Evolutionary conservation across 2,329 filamentous ascomycete genomes (phyloP).

Genomic region (Calonectria pseudoturangicola): DNA sequence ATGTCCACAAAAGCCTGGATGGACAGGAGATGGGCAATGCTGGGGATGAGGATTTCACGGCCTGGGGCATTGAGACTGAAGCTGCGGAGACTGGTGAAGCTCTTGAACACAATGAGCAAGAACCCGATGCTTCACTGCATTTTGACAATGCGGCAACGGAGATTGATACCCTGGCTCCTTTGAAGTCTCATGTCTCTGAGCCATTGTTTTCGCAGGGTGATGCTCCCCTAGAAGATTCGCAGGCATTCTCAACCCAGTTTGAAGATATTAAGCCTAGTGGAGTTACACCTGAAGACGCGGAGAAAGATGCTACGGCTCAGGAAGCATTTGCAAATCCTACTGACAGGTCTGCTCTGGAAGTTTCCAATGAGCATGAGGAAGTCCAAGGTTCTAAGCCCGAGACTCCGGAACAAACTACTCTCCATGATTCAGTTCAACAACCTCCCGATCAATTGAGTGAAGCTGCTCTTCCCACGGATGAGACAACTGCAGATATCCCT

Average conservation of each 20-base stretch:
- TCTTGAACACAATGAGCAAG: neutral
- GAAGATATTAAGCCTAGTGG: conserved; percentile 41
- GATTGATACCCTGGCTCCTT: conserved; percentile 19
- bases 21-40: neutral
- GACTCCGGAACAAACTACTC: neutral
- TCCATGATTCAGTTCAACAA: conserved; percentile 37
- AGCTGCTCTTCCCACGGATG: conserved; percentile 44
- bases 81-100: conserved; percentile 18
- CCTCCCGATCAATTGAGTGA: conserved; percentile 12
- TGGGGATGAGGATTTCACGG: conserved; percentile 31
- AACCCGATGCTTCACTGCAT: conserved; percentile 5
- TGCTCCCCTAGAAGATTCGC: conserved; percentile 50
- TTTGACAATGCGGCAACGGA: conserved; percentile 31
- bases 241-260: conserved; percentile 51
- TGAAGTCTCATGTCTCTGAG: conserved; percentile 55
- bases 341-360: too few species aligned
- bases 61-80: conserved; percentile 34
- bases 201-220: conserved; percentile 59
- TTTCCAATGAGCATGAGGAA: conserved; percentile 34
- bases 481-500: conserved; percentile 39
- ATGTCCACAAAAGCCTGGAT: neutral
- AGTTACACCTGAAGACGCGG: conserved; percentile 5
- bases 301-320: neutral
- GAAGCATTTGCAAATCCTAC: too few species aligned
- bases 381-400: conserved; percentile 20